Percentiles rank a stretch among this genome's conserved stretches.
These are phyloP conservation scores for Trametes meyenii DNA, from an alignment of 768 basidiomycete species.

Conservation along the genomic window DNA sequence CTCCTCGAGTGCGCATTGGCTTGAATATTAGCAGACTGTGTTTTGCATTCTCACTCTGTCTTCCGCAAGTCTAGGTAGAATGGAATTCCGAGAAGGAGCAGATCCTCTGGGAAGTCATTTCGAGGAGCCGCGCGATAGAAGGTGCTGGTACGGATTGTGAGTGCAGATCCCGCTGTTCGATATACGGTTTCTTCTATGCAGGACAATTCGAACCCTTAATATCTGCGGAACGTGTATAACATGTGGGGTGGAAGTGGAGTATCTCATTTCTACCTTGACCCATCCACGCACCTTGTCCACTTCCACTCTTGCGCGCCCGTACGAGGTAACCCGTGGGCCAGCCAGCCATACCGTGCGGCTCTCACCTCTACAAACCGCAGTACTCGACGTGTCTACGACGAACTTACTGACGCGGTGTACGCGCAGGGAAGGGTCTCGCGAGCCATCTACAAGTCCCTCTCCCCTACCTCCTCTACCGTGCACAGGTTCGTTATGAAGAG, in stretches of 20 bases:
- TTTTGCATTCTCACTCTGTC: not conserved
- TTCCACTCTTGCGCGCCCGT: no score
- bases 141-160: conserved; percentile 79
- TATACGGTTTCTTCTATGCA: no score
- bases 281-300: no score
- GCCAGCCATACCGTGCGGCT: no score
- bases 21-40: not conserved
- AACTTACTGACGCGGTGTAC: not conserved
- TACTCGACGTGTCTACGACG: not conserved
- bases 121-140: conserved; percentile 72
- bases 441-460: conserved; percentile 79
- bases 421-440: conserved; percentile 80
- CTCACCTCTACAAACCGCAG: not conserved
- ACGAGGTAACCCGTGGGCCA: not conserved
- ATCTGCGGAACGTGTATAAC: no score
- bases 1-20: conserved; percentile 58
- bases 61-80: conserved; percentile 58
- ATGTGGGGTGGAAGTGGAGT: no score
- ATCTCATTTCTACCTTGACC: no score
- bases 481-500: conserved; percentile 83
- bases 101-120: conserved; percentile 86
- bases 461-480: conserved; percentile 83
- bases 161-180: conserved; percentile 30
- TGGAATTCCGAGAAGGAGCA: conserved; percentile 86
- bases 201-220: no score